These are phyloP conservation scores for Onygenales sp. DNA, from an alignment of 2,329 filamentous ascomycete species.

Conservation along the genomic window DNA sequence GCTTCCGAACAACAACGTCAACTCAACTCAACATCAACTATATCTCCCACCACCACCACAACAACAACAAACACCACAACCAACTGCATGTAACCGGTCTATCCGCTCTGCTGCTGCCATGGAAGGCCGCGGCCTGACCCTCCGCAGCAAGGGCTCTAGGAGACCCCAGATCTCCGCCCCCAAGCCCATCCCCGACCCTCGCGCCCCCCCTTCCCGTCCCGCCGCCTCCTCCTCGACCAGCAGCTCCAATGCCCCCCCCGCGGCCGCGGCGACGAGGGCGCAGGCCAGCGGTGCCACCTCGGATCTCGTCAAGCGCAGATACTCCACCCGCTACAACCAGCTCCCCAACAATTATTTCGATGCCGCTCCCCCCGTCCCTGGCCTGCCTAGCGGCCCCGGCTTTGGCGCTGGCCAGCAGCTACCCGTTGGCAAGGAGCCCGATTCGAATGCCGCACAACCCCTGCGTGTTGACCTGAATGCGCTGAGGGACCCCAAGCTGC, in stretches of 20 bases:
- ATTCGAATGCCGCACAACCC: conserved; percentile 48
- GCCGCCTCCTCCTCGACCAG: neutral
- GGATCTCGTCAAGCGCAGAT: conserved; percentile 87
- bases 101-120: conserved; percentile 25
- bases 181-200: conserved; percentile 42
- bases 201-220: conserved; percentile 8
- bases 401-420: conserved; percentile 41
- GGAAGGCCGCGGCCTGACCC: conserved; percentile 50
- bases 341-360: conserved; percentile 58
- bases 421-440: conserved; percentile 35
- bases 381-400: conserved; percentile 49
- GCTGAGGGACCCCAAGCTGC: conserved; percentile 68
- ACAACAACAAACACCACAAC: neutral
- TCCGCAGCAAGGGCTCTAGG: conserved; percentile 49
- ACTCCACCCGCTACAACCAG: conserved; percentile 85
- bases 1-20: neutral
- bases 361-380: conserved; percentile 58
- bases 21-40: neutral
- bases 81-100: neutral
- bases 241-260: conserved; percentile 17
- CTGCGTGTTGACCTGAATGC: conserved; percentile 67
- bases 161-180: conserved; percentile 52
- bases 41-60: neutral
- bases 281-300: conserved; percentile 45
- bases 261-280: conserved; percentile 24